Conservation (phyloP, 345 rosid species). For the Euphorbia pulcherrima region DNA sequence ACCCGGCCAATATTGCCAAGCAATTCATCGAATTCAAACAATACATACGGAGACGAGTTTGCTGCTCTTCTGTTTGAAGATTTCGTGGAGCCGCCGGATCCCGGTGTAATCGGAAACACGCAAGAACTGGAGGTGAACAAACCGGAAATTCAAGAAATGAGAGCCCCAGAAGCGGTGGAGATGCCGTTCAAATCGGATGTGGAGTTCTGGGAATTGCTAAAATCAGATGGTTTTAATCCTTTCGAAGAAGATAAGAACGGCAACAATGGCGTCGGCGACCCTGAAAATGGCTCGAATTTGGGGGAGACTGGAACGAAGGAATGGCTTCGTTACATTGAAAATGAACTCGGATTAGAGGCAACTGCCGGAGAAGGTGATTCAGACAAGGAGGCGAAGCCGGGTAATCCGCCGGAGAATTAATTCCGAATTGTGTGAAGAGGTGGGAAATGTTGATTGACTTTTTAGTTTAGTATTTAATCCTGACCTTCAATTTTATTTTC, state of each 20-base stretch:
- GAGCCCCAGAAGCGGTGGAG: background rate
- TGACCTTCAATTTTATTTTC: too few species aligned
- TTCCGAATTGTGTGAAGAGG: too few species aligned
- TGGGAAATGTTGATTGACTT: too few species aligned
- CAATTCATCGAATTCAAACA: background rate
- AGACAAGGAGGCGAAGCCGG: too few species aligned
- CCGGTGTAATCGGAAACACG: background rate
- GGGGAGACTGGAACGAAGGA: constrained; percentile 35
- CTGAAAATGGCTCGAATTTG: constrained; percentile 20
- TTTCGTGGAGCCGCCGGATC: background rate
- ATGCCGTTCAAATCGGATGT: constrained; percentile 54
- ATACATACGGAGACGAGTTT: constrained; percentile 11
- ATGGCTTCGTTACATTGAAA: constrained; percentile 62
- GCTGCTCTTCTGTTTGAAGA: constrained; percentile 3
- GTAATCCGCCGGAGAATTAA: too few species aligned
- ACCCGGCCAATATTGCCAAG: constrained; percentile 11
- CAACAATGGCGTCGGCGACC: background rate
- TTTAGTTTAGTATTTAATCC: too few species aligned
- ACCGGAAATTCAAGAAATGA: constrained; percentile 30
- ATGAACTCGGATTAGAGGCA: constrained; percentile 55
- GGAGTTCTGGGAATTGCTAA: constrained; percentile 73
- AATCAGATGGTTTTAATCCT: constrained; percentile 43
- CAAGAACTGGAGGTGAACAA: constrained; percentile 56
- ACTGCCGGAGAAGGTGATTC: background rate
- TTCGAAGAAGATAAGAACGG: too few species aligned